Base-by-base conservation (phyloP, 257 asterid species). In the Petunia secreta region DNA sequence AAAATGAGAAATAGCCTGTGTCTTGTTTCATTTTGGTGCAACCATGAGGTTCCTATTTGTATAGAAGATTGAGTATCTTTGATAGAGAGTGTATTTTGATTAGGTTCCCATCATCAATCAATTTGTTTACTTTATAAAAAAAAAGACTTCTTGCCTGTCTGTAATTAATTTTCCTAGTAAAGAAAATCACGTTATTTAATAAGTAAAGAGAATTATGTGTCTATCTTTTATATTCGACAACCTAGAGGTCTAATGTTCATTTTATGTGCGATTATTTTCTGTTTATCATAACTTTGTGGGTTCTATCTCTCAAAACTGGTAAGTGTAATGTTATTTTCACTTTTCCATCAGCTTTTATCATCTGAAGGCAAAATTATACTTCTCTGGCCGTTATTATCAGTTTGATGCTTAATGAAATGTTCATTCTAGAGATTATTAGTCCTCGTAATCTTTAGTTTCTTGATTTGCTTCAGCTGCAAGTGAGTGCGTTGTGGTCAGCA, bases 231-330 rank as follows among this genome's bases (percentile, higher is more conserved):
- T 43, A 8, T 68, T 8, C 40, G n/a, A n/a, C 75, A 2, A 1
- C 57, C 40, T 16, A 68, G 14, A 68, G 43, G 57, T 68, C 57
- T 68, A 43, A 68, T 44, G 44, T 68, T 68, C 40, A 44, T 68
- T 40, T 8, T 9, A n/a, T 68, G n/a, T 36, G 6, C 16, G 25
- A n/a, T 10, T 25, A 25, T 68, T n/a, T 43, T 13, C 9, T 16
- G 60, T 55, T 44, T 68, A 44, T 43, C 2, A 16, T 44, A 68
- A 16, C 25, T 44, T 50, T 8, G 16, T 44, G 57, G 39, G 43
- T 68, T 16, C 16, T 68, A 41, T 40, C 75, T 43, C 11, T 67
- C 15, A n/a, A 36, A 69, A 25, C 4, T 46, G 4, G 8, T 8
- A 50, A 25, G 4, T 14, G 15, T 25, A 25, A 25, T 25, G 25